Conservation (phyloP, 2,329 filamentous ascomycete genomes). For the Xylariomycetidae sp. region DNA sequence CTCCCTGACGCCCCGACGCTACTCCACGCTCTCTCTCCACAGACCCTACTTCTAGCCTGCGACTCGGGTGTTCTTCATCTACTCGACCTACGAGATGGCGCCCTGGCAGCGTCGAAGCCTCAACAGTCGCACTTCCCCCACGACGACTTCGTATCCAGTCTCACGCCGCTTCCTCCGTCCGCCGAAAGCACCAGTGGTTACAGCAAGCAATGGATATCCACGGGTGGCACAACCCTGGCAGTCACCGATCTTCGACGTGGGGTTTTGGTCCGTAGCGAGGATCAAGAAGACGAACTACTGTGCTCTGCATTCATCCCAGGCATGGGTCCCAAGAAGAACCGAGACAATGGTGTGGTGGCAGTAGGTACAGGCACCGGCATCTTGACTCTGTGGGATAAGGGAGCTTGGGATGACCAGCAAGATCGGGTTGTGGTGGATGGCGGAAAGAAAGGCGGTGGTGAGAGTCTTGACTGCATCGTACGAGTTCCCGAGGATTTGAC, state of each 20-base stretch:
- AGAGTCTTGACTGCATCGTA: constrained; percentile 74
- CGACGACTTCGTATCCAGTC: constrained; percentile 84
- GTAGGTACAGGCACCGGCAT: constrained; percentile 73
- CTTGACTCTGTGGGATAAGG: constrained; percentile 88
- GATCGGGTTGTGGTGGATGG: constrained; percentile 75
- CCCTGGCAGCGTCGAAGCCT: constrained; percentile 54
- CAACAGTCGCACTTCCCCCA: constrained; percentile 81
- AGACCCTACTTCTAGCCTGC: constrained; percentile 81
- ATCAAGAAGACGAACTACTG: constrained; percentile 92
- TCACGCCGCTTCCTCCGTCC: constrained; percentile 76
- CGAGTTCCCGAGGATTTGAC: constrained; percentile 65
- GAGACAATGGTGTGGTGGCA: constrained; percentile 68
- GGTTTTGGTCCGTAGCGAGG: constrained; percentile 81
- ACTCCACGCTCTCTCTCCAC: constrained; percentile 77
- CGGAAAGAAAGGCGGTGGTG: constrained; percentile 56
- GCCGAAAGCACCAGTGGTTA: constrained; percentile 79
- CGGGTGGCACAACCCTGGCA: constrained; percentile 83
- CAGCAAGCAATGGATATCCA: constrained; percentile 91
- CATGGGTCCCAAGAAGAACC: constrained; percentile 58
- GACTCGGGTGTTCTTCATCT: constrained; percentile 87
- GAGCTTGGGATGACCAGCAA: constrained; percentile 91
- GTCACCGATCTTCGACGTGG: constrained; percentile 84
- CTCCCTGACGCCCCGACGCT: constrained; percentile 69
- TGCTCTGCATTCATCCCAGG: constrained; percentile 73
- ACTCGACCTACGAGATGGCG: constrained; percentile 67